Evolutionary conservation across 306 rosid species (phyloP), one percentile per base, ranked within the genome.

Genomic region (Cicer pinnatifidum): DNA sequence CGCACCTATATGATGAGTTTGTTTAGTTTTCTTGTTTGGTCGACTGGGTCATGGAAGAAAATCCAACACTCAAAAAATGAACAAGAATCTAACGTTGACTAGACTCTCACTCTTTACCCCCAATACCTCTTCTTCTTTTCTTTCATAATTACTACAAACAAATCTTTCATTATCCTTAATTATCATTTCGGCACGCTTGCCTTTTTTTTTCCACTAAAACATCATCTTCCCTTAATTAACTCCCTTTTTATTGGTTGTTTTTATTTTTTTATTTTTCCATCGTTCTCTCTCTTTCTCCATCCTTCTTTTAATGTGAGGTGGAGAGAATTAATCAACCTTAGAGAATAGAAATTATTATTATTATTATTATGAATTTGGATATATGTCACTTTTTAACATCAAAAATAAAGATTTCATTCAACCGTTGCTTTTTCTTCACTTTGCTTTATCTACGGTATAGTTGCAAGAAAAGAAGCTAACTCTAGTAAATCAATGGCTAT

Each of bases 11-110:
- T 16, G n/a, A 11, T 46, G 8, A 48, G 1, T 48, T 52, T 63
- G 43, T 9, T 69, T 68, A 1, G 11, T 8, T 8, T 47, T 33
- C 33, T 0, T 6, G 38, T 45, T 57, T 67, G 4, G 62, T 69
- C 48, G 78, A 81, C 81, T 69, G 38, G 56, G 84, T 81, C 84
- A 56, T 65, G 43, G 4, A 46, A 72, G 2, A 46, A 72, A 71
- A 28, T 11, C 44, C 9, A 40, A 38, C 65, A 48, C 57, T 28
- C 35, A 28, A 40, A 20, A 20, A 23, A 37, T 8, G 59, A n/a
- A 7, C 1, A 19, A 16, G 6, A 61, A 8, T 3, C 52, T 72
- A 11, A 7, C 48, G 51, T 75, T 79, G 84, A 71, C 76, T 19
- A 11, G 64, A 52, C 77, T 61, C 69, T 63, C 61, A 57, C 16